Evolutionary conservation across 768 basidiomycete species (phyloP), one percentile per base, ranked within the genome.

Genomic region (Pholiota microspora): DNA sequence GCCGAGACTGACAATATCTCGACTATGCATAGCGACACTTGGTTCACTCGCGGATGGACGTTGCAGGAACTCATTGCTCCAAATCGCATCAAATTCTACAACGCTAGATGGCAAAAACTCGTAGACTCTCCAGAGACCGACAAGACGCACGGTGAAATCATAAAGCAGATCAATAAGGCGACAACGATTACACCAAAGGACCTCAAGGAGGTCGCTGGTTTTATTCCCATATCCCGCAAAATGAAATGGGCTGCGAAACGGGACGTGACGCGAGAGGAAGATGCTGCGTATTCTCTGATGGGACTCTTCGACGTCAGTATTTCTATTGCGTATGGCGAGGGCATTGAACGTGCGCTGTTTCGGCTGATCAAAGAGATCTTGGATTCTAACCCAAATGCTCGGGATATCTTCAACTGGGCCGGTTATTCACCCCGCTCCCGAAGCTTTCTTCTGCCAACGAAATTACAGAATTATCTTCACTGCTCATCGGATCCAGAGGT

Each of bases 1-100:
- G 40, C 49, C 2, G 29, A 55, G 7, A 51, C 54, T 9, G n/a
- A n/a, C 21, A n/a, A 13, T 4, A 25, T 6, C 10, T 45, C 12
- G 16, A n/a, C 15, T 16, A 51, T 51, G 51, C 38, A 35, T 10
- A 12, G 5, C 7, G 51, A 51, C 18, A 10, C 18, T 3, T 51
- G 51, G 51, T 51, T 51, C 25, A 51, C 51, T 9, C 28, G 54
- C 24, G 54, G 42, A 12, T 55, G 54, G 54, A 50, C 49, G 18
- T 24, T 50, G 7, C 48, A 51, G 21, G 54, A 55, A 23, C 49
- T 55, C 15, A 23, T 55, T 15, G 54, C 54, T n/a, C 49, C 49
- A 10, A 21, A 32, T 3, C n/a, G 25, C 29, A 15, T 51, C 10
- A 51, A 55, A 27, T 51, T 55, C 31, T 55, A 45, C 10, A 31